Base-by-base conservation (phyloP, 352 stramenopile species). In the Phytophthora foliorum region DNA sequence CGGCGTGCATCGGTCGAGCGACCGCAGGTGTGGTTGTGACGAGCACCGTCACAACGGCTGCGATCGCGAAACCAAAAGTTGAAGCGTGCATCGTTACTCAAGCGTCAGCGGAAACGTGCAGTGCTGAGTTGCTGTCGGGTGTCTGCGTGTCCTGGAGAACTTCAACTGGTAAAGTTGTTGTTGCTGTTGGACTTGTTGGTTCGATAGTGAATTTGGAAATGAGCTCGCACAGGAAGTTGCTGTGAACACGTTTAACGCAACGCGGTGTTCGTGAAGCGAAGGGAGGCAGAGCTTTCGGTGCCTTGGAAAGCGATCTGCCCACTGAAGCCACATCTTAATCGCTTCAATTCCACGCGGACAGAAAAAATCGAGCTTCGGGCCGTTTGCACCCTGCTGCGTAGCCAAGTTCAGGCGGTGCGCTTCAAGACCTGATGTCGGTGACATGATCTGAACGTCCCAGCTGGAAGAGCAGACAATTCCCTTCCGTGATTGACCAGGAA, bases 1-100 rank as follows among this genome's bases (percentile, higher is more conserved):
- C 73, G 24, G 69, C 67, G 53, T 84, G 78, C 75, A 86, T 77
- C 27, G 69, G 78, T 24, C 66, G 64, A 44, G 65, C 67, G 44
- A 52, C 17, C 24, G 29, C 46, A 36, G 32, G 32, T 17, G 21
- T 49, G 8, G 27, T 45, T 39, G 24, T 38, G 8, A 61, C 11
- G 19, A 73, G 14, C 14, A 59, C 50, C 10, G 41, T 22, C 36
- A 49, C 31, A 41, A n/a, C 24, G 34, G 21, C 31, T 56, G 39
- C 36, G 25, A 66, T 52, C 16, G 45, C 42, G 34, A 67, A 38
- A 11, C 29, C 63, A 48, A 71, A 36, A 46, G 22, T 54, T 64
- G 55, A 57, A 50, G 61, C 24, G 16, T 42, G 59, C 64, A 74
- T 77, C 17, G 8, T 61, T 61, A n/a, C n/a, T 42, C 7, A n/a